Conservation (phyloP, 2,329 filamentous ascomycete genomes). For the Fusarium abutilonis region DNA sequence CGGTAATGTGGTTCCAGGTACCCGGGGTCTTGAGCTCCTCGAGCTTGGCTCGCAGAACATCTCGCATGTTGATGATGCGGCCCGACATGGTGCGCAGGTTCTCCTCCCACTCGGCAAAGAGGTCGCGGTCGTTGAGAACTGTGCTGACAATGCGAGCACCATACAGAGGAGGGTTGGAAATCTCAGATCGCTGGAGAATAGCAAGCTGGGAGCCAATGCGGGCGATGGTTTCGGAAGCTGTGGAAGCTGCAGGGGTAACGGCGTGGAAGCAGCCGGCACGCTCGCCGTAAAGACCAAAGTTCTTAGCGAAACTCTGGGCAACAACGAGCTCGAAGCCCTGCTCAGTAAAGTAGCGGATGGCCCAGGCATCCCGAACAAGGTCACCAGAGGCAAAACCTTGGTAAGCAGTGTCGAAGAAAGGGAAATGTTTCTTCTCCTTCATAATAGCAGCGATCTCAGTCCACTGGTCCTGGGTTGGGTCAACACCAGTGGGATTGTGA, state of each 20-base stretch:
- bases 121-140: conserved; percentile 81
- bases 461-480: conserved; percentile 95
- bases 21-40: conserved; percentile 88
- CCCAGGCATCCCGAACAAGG: conserved; percentile 83
- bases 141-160: conserved; percentile 88
- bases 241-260: conserved; percentile 76
- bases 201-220: conserved; percentile 88
- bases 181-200: conserved; percentile 95
- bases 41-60: conserved; percentile 78
- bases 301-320: conserved; percentile 96
- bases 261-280: conserved; percentile 97
- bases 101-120: conserved; percentile 92
- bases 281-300: conserved; percentile 97
- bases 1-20: conserved; percentile 95
- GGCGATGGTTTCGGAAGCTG: conserved; percentile 67
- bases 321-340: conserved; percentile 90
- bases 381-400: conserved; percentile 97
- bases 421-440: conserved; percentile 83
- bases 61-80: conserved; percentile 92
- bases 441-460: conserved; percentile 84
- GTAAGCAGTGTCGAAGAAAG: conserved; percentile 98
- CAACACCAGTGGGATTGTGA: conserved; percentile 97
- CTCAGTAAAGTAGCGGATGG: conserved; percentile 93
- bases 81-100: conserved; percentile 95
- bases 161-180: conserved; percentile 95